phyloP scores from a whole-genome alignment of 2,329 filamentous ascomycete genomes.

The Ceratocystis eucalypticola region DNA sequence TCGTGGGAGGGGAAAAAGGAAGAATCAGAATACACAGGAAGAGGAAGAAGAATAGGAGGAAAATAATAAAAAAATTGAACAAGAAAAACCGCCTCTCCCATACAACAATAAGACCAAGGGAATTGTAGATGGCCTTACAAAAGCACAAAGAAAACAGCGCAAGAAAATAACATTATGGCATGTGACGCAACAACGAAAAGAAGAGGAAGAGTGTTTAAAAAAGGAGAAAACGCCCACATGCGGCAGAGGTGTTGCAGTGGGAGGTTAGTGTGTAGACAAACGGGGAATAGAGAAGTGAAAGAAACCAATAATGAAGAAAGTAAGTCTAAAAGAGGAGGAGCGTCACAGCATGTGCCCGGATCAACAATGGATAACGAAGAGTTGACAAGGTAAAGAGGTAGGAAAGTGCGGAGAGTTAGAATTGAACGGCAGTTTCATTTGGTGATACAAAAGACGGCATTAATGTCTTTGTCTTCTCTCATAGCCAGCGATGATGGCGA shows the following conservation, averaged over 20 bases:
- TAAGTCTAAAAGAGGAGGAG: slow-evolving; percentile 4
- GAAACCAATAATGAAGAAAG: slow-evolving; percentile 1
- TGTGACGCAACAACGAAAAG: slow-evolving; percentile 6
- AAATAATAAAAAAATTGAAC: not conserved
- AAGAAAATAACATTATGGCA: not conserved
- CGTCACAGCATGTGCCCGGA: not conserved
- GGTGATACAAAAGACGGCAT: not conserved
- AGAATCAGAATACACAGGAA: not conserved
- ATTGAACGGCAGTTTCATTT: not conserved
- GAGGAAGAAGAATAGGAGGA: not conserved
- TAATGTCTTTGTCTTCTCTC: not conserved
- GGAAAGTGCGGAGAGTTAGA: not conserved
- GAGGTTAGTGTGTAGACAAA: not conserved
- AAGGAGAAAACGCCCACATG: not conserved
- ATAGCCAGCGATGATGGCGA: not conserved
- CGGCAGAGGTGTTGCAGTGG: not conserved
- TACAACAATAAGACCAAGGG: not conserved
- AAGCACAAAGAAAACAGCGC: not conserved
- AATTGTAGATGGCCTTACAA: not conserved
- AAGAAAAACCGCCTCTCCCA: not conserved
- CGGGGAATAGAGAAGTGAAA: slow-evolving; percentile 3
- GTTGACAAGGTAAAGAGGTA: no score
- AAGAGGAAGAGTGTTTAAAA: slow-evolving; percentile 1
- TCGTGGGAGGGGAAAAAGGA: not conserved
- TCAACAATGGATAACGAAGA: not conserved